These are phyloP conservation scores for Tetracladium setigerum DNA, from an alignment of 495 filamentous ascomycete genomes.

Conservation along the genomic window DNA sequence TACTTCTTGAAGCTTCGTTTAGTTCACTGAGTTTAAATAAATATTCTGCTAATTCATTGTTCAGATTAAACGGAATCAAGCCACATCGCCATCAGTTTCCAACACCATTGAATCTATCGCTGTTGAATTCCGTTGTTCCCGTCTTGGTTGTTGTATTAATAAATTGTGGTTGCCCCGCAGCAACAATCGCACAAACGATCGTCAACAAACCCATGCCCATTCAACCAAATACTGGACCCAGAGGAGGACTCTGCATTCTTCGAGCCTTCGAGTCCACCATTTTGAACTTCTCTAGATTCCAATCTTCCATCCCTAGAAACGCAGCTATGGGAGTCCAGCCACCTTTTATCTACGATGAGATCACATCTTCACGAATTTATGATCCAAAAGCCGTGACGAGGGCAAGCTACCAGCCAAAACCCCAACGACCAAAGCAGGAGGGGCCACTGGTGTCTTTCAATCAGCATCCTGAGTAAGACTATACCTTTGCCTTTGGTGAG, in stretches of 20 bases:
- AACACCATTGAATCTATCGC: too few species aligned
- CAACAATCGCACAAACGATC: neutral
- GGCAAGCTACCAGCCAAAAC: conserved; percentile 54
- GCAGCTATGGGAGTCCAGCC: conserved; percentile 41
- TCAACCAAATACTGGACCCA: neutral
- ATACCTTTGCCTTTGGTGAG: neutral
- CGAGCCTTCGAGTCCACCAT: neutral
- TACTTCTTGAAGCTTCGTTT: too few species aligned
- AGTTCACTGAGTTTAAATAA: too few species aligned
- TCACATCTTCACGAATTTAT: conserved; percentile 45
- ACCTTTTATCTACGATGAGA: conserved; percentile 71
- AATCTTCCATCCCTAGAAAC: neutral
- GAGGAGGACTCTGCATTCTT: conserved; percentile 6
- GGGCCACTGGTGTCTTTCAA: conserved; percentile 74
- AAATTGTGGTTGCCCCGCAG: too few species aligned
- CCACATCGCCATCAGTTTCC: too few species aligned
- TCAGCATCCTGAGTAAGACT: conserved; percentile 70
- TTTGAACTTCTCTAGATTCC: neutral
- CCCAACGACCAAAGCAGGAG: conserved; percentile 52
- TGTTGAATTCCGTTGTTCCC: too few species aligned
- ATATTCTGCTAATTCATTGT: too few species aligned
- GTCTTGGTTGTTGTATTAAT: too few species aligned
- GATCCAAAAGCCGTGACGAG: conserved; percentile 78
- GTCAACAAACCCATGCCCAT: conserved; percentile 9
- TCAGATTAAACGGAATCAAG: too few species aligned